Conservation (phyloP, 352 stramenopile species). For the Saprolegnia diclina region DNA sequence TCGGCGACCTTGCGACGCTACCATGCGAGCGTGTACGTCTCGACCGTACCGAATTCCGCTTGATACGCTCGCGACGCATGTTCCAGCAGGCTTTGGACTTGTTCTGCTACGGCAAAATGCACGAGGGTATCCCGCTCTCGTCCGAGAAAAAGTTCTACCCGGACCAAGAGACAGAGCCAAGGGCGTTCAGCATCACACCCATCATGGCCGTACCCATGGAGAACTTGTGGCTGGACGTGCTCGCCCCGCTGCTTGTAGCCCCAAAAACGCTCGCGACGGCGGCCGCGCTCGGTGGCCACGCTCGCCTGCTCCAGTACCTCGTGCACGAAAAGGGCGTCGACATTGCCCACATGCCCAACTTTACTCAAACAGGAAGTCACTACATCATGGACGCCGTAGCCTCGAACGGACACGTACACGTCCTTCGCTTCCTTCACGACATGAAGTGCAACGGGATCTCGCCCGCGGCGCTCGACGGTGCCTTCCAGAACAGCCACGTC, state of each 20-base stretch:
- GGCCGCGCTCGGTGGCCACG: background rate
- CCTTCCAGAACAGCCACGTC: background rate
- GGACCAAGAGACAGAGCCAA: too few relatives aligned
- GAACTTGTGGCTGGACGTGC: background rate
- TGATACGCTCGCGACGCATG: too few relatives aligned
- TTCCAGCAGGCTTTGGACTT: too few relatives aligned
- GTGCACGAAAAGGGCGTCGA: background rate
- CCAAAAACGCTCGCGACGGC: background rate
- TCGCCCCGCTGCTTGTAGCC: background rate
- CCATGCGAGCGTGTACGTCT: too few relatives aligned
- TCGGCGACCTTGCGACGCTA: too few relatives aligned
- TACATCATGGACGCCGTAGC: background rate
- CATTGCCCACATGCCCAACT: background rate
- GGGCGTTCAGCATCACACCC: background rate
- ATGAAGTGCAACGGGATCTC: too few relatives aligned
- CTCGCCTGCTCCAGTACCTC: background rate
- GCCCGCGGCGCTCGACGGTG: too few relatives aligned
- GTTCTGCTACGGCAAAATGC: too few relatives aligned
- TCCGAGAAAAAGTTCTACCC: too few relatives aligned
- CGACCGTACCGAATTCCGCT: too few relatives aligned
- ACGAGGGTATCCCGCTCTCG: too few relatives aligned
- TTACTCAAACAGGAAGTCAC: background rate
- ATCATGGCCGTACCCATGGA: background rate
- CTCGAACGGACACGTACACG: background rate
- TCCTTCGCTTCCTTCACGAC: too few relatives aligned